A percentile compares a stretch with the other conserved stretches of the same genome.
These are phyloP conservation scores for Pythium sukuiense DNA, from an alignment of 352 stramenopile genomes.

Conservation along the genomic window DNA sequence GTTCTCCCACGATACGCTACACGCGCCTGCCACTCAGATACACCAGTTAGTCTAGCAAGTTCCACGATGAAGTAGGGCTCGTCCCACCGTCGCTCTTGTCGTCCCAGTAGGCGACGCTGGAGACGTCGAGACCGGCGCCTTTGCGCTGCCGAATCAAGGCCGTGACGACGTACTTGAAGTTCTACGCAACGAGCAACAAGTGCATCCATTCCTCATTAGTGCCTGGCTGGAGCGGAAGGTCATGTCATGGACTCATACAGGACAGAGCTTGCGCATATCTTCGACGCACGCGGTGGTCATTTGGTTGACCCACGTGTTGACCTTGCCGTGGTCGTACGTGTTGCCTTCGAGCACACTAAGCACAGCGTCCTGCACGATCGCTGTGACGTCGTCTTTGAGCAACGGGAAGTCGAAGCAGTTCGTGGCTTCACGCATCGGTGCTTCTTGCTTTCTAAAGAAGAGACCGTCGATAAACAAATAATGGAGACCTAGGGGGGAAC, in stretches of 20 bases:
- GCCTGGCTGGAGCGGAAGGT: background rate
- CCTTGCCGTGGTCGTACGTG: constrained; percentile 76
- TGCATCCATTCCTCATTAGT: background rate
- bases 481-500: constrained; percentile 9
- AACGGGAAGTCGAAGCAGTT: constrained; percentile 72
- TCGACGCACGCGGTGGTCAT: constrained; percentile 69
- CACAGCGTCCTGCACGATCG: constrained; percentile 73
- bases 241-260: constrained; percentile 29
- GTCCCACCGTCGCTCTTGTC: constrained; percentile 65
- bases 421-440: constrained; percentile 25
- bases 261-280: constrained; percentile 62
- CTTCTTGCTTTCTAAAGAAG: background rate
- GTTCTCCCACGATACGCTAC: constrained; percentile 79
- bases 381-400: constrained; percentile 71
- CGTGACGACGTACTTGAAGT: constrained; percentile 86
- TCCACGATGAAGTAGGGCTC: background rate
- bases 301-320: constrained; percentile 72
- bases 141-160: constrained; percentile 71
- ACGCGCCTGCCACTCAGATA: constrained; percentile 39
- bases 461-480: background rate
- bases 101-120: constrained; percentile 68
- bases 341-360: constrained; percentile 73
- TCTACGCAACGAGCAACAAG: constrained; percentile 29
- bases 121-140: constrained; percentile 57
- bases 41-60: background rate